phyloP scores from a whole-genome alignment of 2,329 filamentous ascomycete species.

The Lachnellula cervina region DNA sequence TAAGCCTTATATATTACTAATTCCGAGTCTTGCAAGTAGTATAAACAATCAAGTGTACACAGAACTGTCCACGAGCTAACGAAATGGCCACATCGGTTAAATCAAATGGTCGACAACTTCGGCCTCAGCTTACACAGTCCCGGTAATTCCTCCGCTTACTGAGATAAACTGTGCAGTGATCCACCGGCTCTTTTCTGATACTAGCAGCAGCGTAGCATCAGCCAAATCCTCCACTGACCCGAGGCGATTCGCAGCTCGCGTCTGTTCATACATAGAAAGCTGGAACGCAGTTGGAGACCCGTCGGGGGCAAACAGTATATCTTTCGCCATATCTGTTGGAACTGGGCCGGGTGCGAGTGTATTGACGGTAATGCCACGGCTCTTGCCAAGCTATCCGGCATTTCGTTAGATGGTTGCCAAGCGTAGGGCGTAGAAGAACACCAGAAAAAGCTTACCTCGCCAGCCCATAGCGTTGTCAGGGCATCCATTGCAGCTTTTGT shows the following conservation, averaged over 20 bases:
- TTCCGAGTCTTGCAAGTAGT: too few relatives aligned
- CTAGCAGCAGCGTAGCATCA: conserved; percentile 38
- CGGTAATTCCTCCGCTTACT: conserved; percentile 25
- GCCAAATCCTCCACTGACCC: conserved; percentile 36
- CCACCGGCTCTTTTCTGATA: conserved; percentile 38
- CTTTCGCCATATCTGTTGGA: conserved; percentile 20
- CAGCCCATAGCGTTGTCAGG: conserved; percentile 60
- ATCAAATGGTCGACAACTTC: too few relatives aligned
- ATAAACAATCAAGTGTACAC: too few relatives aligned
- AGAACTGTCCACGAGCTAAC: too few relatives aligned
- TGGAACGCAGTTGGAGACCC: conserved; percentile 27
- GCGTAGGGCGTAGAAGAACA: conserved; percentile 1
- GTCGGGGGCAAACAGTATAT: conserved; percentile 12
- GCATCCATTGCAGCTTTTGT: conserved; percentile 61
- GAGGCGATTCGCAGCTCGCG: conserved; percentile 27
- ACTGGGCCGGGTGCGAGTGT: conserved; percentile 57
- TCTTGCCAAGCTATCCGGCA: conserved; percentile 27
- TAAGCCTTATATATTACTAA: too few relatives aligned
- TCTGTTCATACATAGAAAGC: conserved; percentile 20
- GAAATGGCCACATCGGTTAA: too few relatives aligned
- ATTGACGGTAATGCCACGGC: conserved; percentile 48
- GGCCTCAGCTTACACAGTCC: not conserved
- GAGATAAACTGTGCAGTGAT: conserved; percentile 41
- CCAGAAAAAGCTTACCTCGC: conserved; percentile 40
- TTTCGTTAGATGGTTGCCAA: conserved; percentile 1